Evolutionary conservation across 768 basidiomycete genomes (phyloP).

Genomic region (Auricularia auricula-judae): DNA sequence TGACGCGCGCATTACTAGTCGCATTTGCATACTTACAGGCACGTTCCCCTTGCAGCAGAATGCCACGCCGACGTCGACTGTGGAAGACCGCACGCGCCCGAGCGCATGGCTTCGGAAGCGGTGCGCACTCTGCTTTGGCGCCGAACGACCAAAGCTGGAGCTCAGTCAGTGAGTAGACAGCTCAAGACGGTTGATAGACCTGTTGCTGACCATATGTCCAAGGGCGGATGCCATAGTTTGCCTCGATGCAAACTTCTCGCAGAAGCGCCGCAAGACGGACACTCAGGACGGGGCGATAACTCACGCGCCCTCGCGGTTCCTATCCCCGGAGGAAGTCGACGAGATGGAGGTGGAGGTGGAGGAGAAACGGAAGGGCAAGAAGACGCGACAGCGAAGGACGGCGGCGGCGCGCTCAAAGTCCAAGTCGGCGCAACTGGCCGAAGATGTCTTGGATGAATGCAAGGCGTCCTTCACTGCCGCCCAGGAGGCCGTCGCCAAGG

Average conservation of each 20-base stretch:
- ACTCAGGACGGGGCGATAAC: neutral
- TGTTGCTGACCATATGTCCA: no score
- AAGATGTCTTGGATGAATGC: constrained; percentile 22
- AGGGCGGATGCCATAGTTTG: constrained; percentile 1
- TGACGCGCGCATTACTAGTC: no score
- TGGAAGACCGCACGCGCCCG: neutral
- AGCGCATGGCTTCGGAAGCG: neutral
- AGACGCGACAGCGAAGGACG: no score
- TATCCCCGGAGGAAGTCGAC: neutral
- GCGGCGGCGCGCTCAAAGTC: neutral
- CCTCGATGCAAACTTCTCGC: constrained; percentile 4
- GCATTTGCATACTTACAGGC: no score
- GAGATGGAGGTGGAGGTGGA: neutral
- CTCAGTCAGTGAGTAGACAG: neutral
- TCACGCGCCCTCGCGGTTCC: neutral
- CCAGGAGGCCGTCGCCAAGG: constrained; percentile 12
- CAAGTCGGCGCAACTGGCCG: neutral
- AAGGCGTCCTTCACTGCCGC: constrained; percentile 12
- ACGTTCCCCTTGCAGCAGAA: no score
- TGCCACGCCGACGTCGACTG: no score
- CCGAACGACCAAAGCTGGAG: neutral
- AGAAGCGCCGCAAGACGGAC: neutral
- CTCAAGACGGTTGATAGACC: neutral
- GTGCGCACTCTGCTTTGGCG: constrained; percentile 3
- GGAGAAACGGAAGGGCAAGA: neutral